Evolutionary conservation across 148 eudicot species (phyloP), one percentile per base, ranked within the genome.

Genomic region (Rhododendron ferrugineum): DNA sequence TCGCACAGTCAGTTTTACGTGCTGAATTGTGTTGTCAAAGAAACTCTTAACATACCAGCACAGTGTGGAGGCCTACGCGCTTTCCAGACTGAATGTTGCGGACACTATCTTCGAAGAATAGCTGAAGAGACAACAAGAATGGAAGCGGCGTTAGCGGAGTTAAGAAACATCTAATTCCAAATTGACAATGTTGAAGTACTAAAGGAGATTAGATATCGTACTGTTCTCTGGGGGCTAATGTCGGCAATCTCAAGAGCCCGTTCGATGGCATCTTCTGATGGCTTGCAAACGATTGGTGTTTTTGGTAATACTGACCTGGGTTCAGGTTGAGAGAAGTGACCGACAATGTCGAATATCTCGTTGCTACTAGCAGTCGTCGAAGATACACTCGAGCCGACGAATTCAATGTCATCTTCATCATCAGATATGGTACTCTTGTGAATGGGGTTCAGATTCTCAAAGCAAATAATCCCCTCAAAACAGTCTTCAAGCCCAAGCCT

Each of bases 391-490:
- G 90, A 79, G 49, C 95, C 98, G 5, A 91, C 36, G 78, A 96
- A 94, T n/a, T 87, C 91, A 5, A 88, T 76, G 2, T 94, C 98
- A 75, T 94, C 97, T 81, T 93, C 98, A 64, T 93, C 96, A 72
- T 94, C 95, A 0, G 94, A 93, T 26, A 85, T 83, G 30, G 87
- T 83, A 88, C 46, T 91, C 88, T 93, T 92, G 88, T 95, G 93
- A 44, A 84, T 83, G 0, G 95, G 98, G 44, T 97, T 97, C 6
- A 97, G 91, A 22, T 94, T 95, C 88, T 95, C 98, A 58, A 97
- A 97, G 87, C 99, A 97, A 13, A 97, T 92, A 32, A 97, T 91
- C 28, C 99, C 98, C 73, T 97, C 99, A 47, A 97, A 97, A 73
- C 98, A 97, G 68, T 91, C 99, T 84, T 94, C 96, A 37, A 97